A percentile compares a stretch with the other conserved stretches of the same genome.
Conservation (phyloP, 2,329 filamentous ascomycete species). For the Nemania serpens region DNA sequence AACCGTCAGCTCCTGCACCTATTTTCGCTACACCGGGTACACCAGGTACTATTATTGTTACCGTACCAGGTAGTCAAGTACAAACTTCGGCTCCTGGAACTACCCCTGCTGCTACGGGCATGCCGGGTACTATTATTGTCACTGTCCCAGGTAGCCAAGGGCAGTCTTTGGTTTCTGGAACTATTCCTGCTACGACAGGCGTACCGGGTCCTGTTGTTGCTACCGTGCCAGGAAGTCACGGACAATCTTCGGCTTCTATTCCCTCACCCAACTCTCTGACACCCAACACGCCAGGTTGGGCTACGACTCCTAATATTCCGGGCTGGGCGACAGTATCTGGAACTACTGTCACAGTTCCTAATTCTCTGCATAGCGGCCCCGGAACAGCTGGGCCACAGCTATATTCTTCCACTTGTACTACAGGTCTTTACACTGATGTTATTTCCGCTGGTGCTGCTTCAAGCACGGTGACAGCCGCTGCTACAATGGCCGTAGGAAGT, state of each 20-base stretch:
- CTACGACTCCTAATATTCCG: slow-evolving; percentile 1
- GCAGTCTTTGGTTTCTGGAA: slow-evolving; percentile 1
- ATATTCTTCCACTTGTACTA: slow-evolving; percentile 25
- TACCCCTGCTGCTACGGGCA: neutral
- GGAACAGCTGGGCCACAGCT: neutral
- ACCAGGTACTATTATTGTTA: slow-evolving; percentile 12
- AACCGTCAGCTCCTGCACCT: too few relatives aligned
- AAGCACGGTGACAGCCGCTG: slow-evolving; percentile 16
- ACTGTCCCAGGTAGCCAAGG: slow-evolving; percentile 12
- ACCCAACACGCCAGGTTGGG: neutral
- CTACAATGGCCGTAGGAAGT: slow-evolving; percentile 22
- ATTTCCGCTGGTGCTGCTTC: slow-evolving; percentile 10
- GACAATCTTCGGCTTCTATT: slow-evolving; percentile 3
- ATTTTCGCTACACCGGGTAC: neutral
- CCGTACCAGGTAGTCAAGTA: slow-evolving; percentile 22
- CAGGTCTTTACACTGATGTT: slow-evolving; percentile 24
- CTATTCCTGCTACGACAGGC: neutral
- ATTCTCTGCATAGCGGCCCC: slow-evolving; percentile 9
- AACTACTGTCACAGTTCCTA: slow-evolving; percentile 21
- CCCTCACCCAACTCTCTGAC: neutral
- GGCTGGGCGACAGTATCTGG: slow-evolving; percentile 18
- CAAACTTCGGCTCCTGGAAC: slow-evolving; percentile 7
- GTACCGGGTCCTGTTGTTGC: slow-evolving; percentile 3
- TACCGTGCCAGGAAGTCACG: slow-evolving; percentile 24
- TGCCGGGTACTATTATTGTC: neutral